Base-by-base conservation (phyloP, 306 rosid genomes). In the Rosa rugosa region DNA sequence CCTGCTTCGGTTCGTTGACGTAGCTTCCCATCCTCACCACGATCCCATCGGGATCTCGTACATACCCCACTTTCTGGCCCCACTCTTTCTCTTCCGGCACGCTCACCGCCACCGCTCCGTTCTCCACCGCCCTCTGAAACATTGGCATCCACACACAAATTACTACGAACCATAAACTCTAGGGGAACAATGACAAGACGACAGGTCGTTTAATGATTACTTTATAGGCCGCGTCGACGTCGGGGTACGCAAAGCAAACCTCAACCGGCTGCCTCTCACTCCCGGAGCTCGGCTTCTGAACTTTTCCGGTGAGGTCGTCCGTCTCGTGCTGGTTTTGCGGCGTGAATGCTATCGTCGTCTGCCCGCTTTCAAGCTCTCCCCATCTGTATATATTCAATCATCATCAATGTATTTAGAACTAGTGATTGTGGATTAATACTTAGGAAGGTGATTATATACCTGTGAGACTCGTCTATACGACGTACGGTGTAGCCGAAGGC, bases 51-150 rank as follows among this genome's bases (percentile, higher is more conserved):
- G 83, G 81, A 71, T 92, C 98, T 59, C 90, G 86, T 8, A 95
- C 97, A 42, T 91, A 95, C 9, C 98, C 96, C 23, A 92, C 97
- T 82, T 84, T 95, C 85, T 92, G 99, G 0, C 91, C 94, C 99
- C 96, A 89, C 77, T 92, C 97, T 78, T 90, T 92, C 11, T 46
- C 23, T 78, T 89, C 94, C 3, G 97, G 99, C 84, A 79, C 71
- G 64, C 92, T 89, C 87, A 92, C 92, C 50, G 87, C 44, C 88
- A 80, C 89, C 10, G 94, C 99, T 2, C 97, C 97, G 17, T 86
- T 90, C 84, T 92, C 91, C 88, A 95, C 92, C 72, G 99, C 99
- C 75, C 84, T 66, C 97, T 95, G 85, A 11, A 72, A 69, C 20
- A 86, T 34, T 17, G 38, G 16, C 40, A 36, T 16, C 17, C 27